phyloP scores from a whole-genome alignment of 2,329 filamentous ascomycete genomes.

The Xylariaceae sp. region DNA sequence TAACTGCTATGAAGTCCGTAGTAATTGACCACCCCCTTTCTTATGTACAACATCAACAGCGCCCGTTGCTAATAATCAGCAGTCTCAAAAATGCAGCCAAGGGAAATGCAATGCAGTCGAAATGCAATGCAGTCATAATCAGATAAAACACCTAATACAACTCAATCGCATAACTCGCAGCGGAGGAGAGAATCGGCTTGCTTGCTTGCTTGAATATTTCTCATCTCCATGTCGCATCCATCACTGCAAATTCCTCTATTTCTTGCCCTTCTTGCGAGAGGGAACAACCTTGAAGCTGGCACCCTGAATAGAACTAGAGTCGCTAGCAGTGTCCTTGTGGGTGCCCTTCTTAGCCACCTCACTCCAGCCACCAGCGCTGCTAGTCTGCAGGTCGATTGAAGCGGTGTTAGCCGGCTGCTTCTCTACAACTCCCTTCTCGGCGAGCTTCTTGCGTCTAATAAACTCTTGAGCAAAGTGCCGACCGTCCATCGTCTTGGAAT shows the following conservation, averaged over 20 bases:
- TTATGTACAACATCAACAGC: neutral
- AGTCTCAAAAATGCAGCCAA: neutral
- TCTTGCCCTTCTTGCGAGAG: conserved; percentile 86
- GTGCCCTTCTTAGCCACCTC: conserved; percentile 94
- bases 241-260: conserved; percentile 36
- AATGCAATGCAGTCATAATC: neutral
- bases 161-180: neutral
- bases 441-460: conserved; percentile 83
- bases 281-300: conserved; percentile 85
- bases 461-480: conserved; percentile 94
- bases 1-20: neutral
- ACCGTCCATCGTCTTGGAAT: conserved; percentile 84
- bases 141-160: neutral
- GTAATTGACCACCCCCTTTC: neutral
- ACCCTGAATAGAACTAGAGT: conserved; percentile 41
- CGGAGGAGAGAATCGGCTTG: neutral
- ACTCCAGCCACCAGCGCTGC: conserved; percentile 67
- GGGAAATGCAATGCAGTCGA: neutral
- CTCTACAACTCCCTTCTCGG: conserved; percentile 84
- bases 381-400: conserved; percentile 40
- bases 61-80: too few species aligned
- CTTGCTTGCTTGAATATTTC: neutral
- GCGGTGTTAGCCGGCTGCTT: conserved; percentile 55
- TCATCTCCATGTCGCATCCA: neutral
- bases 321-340: conserved; percentile 43